Percentiles rank a stretch among this genome's conserved stretches.
phyloP scores from a whole-genome alignment of 2,329 filamentous ascomycete species.

The Paracoccidioides lutzii region DNA sequence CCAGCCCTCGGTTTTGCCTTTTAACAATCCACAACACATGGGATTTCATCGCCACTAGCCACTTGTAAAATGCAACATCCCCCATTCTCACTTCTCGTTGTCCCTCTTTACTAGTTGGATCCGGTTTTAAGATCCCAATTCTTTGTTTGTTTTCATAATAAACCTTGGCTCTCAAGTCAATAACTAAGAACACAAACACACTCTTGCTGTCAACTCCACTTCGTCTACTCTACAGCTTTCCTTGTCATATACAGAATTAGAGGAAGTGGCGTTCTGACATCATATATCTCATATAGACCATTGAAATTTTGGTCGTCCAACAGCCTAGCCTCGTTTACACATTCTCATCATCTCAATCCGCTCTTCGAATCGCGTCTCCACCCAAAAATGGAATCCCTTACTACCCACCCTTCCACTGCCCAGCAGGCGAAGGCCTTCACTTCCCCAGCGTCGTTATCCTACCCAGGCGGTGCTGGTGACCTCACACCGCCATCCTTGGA shows the following conservation, averaged over 20 bases:
- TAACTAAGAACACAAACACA: not conserved
- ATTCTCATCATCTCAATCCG: conserved; percentile 9
- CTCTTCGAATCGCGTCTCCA: conserved; percentile 18
- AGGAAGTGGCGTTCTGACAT: no score
- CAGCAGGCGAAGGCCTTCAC: conserved; percentile 93
- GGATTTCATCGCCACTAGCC: not conserved
- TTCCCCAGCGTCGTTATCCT: conserved; percentile 80
- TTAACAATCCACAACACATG: not conserved
- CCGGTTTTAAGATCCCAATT: no score
- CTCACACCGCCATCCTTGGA: conserved; percentile 67
- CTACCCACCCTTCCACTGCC: conserved; percentile 82
- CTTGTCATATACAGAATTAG: no score
- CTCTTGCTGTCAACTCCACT: not conserved
- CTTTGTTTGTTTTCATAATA: no score
- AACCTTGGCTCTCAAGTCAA: no score
- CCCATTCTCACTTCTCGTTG: not conserved
- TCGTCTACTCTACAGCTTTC: no score
- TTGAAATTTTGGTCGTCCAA: not conserved
- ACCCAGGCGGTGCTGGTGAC: conserved; percentile 71
- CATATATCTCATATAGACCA: not conserved
- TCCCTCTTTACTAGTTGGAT: not conserved
- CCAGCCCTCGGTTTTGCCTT: not conserved
- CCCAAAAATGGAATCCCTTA: conserved; percentile 65
- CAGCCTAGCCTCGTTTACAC: conserved; percentile 9
- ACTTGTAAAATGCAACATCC: not conserved